phyloP scores from a whole-genome alignment of 1,139 yeast genomes.

The Pichia sp. region DNA sequence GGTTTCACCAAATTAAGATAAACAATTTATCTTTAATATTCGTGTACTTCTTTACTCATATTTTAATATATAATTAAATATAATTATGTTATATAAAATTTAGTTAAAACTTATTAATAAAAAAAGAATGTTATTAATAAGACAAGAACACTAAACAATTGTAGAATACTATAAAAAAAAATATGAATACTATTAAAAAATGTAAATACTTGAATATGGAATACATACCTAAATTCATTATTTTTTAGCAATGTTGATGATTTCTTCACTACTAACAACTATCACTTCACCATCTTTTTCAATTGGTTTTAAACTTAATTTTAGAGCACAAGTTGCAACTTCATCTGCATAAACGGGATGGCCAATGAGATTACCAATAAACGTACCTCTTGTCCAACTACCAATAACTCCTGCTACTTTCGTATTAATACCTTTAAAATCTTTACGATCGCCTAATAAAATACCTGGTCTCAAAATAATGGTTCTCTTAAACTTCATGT shows the following conservation, averaged over 20 bases:
- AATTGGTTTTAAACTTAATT: conserved; percentile 20
- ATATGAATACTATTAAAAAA: too few species aligned
- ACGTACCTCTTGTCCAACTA: conserved; percentile 31
- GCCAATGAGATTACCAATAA: conserved; percentile 29
- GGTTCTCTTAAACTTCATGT: conserved; percentile 56
- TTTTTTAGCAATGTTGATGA: conserved; percentile 17
- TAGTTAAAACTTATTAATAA: conserved; percentile 1
- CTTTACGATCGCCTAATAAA: conserved; percentile 54
- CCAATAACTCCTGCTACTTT: conserved; percentile 31
- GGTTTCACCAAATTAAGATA: conserved; percentile 99
- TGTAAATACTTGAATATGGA: not conserved
- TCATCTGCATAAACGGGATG: conserved; percentile 44
- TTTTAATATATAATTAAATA: conserved; percentile 4
- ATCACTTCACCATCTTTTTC: conserved; percentile 22
- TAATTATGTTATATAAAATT: conserved; percentile 6
- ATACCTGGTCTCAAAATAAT: conserved; percentile 68
- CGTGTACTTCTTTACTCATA: conserved; percentile 5
- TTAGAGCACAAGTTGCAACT: conserved; percentile 41
- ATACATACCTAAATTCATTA: not conserved
- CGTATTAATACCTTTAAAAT: conserved; percentile 34
- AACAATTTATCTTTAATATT: conserved; percentile 23
- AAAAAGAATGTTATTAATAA: not conserved
- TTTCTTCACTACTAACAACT: conserved; percentile 18
- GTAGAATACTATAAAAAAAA: not conserved
- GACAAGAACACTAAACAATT: not conserved